Percentiles rank a stretch among this genome's conserved stretches.
Conservation (phyloP, 305 asterid species). For the Coffea humblotiana region DNA sequence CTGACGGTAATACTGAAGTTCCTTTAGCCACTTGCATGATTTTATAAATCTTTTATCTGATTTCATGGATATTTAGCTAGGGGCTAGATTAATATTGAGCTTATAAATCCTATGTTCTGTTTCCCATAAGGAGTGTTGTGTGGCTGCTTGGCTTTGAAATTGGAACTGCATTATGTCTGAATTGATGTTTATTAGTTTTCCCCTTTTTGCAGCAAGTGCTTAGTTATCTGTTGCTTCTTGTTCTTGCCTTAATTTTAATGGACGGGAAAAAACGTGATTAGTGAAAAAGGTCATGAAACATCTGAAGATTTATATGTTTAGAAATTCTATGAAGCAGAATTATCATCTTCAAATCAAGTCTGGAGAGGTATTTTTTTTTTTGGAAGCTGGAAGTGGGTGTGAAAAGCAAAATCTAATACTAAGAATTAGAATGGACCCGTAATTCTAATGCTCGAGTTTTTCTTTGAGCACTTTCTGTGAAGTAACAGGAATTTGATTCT, state of each 20-base stretch:
- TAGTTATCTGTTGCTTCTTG: background rate
- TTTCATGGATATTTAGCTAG: background rate
- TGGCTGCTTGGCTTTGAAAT: background rate
- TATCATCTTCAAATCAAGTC: background rate
- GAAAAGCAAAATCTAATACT: background rate
- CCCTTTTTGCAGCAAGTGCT: background rate
- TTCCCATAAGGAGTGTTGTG: background rate
- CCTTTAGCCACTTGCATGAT: background rate
- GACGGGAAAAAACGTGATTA: background rate
- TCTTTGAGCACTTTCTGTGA: slow-evolving; percentile 7
- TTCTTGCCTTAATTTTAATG: background rate
- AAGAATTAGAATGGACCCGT: background rate
- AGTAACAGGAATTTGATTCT: slow-evolving; percentile 21
- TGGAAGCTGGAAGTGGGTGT: background rate
- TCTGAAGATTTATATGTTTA: background rate
- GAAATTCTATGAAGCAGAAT: background rate
- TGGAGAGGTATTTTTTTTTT: background rate
- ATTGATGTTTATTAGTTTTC: background rate
- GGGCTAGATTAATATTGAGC: background rate
- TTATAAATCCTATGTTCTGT: too few relatives aligned
- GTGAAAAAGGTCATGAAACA: slow-evolving; percentile 1
- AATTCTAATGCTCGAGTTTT: background rate
- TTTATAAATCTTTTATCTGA: background rate
- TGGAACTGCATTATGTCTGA: background rate
- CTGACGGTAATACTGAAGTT: background rate